Conservation (phyloP, 441 rosid genomes). For the Populus hybrid region DNA sequence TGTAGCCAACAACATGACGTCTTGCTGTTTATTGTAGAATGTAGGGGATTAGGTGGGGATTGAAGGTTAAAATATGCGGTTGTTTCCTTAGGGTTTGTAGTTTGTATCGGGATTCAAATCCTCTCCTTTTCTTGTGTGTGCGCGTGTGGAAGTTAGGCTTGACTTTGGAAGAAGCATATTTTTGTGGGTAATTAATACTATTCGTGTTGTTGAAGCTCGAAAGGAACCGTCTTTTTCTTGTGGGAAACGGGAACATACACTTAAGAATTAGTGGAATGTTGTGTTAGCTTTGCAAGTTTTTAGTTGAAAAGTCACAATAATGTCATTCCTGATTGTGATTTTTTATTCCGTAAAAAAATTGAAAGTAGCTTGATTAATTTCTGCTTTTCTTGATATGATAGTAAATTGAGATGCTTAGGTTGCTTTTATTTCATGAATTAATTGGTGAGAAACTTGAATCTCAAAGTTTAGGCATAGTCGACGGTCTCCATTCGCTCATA, state of each 20-base stretch:
- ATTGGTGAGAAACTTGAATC: background rate
- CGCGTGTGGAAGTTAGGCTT: background rate
- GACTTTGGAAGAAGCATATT: background rate
- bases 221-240: background rate
- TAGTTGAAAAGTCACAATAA: background rate
- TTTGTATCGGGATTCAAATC: background rate
- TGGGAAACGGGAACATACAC: background rate
- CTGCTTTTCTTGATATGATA: background rate
- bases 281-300: background rate
- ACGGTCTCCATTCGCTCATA: too few relatives aligned
- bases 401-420: background rate
- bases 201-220: background rate
- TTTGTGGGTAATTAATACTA: too few relatives aligned
- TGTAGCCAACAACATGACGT: background rate
- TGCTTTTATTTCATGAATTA: background rate
- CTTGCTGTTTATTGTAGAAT: background rate
- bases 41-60: background rate
- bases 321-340: background rate
- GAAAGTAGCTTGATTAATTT: background rate
- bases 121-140: background rate
- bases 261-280: background rate
- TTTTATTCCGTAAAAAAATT: too few relatives aligned
- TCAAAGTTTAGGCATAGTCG: background rate
- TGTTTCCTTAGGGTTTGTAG: background rate
- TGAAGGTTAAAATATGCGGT: background rate